Conservation (phyloP, 331 rosid species). For the Phaseolus coccineus region DNA sequence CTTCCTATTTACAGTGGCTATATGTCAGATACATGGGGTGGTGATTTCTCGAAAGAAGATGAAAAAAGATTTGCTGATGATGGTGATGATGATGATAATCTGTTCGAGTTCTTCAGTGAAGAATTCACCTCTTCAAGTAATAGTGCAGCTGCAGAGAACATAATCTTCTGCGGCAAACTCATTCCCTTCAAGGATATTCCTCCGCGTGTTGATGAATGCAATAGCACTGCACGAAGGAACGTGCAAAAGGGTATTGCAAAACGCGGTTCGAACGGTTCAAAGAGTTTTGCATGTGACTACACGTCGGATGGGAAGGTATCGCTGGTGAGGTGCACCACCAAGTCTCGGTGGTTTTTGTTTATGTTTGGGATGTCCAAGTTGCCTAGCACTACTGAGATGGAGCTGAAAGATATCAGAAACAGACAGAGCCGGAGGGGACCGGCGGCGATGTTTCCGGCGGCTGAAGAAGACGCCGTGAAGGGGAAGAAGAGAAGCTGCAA, state of each 20-base stretch:
- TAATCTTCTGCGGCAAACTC: slow-evolving; percentile 87
- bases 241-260: background rate
- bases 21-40: slow-evolving; percentile 48
- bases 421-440: slow-evolving; percentile 49
- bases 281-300: slow-evolving; percentile 24
- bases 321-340: slow-evolving; percentile 50
- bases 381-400: slow-evolving; percentile 62
- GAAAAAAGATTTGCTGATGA: slow-evolving; percentile 43
- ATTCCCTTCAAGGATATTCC: slow-evolving; percentile 59
- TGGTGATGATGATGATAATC: slow-evolving; percentile 43
- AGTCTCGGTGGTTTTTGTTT: slow-evolving; percentile 69
- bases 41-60: slow-evolving; percentile 52
- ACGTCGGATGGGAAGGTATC: slow-evolving; percentile 53
- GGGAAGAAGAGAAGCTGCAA: slow-evolving; percentile 11
- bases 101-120: slow-evolving; percentile 82
- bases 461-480: slow-evolving; percentile 10
- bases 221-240: background rate
- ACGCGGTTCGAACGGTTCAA: slow-evolving; percentile 26
- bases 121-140: slow-evolving; percentile 53
- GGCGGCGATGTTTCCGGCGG: slow-evolving; percentile 35
- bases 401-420: slow-evolving; percentile 61
- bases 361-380: slow-evolving; percentile 64
- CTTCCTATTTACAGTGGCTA: slow-evolving; percentile 47
- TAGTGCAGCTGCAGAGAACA: slow-evolving; percentile 40
- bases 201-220: background rate